Conservation (phyloP, 352 stramenopile species). For the Elongisporangium anandrum region DNA sequence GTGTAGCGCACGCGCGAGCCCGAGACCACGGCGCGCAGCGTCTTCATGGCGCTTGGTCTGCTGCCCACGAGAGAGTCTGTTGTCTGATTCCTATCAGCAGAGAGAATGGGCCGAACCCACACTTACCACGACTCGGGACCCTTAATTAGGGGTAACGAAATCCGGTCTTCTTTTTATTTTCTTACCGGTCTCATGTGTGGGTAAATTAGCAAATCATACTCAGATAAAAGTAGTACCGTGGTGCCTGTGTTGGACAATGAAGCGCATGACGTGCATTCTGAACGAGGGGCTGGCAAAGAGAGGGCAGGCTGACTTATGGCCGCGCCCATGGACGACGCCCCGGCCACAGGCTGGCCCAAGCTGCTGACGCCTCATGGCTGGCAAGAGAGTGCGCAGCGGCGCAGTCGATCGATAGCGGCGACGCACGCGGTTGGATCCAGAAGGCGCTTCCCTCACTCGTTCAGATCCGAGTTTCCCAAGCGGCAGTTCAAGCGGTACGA, state of each 20-base stretch:
- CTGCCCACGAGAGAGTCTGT: neutral
- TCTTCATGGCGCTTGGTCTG: conserved; percentile 45
- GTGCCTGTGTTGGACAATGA: neutral
- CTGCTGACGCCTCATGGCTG: neutral
- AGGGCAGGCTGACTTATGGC: neutral
- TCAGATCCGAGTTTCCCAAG: neutral
- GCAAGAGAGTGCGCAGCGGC: neutral
- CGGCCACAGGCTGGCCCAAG: neutral
- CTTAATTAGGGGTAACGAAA: neutral
- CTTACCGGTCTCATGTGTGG: neutral
- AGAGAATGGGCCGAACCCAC: neutral
- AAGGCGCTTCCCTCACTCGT: neutral
- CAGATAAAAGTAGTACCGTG: neutral
- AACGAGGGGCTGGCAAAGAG: neutral
- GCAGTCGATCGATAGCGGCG: neutral
- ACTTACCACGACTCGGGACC: neutral
- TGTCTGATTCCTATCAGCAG: neutral
- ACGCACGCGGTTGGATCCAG: neutral
- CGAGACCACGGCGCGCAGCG: conserved; percentile 67
- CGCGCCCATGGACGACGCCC: neutral
- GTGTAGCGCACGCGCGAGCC: conserved; percentile 81
- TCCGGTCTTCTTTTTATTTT: no score
- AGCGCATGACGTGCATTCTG: neutral
- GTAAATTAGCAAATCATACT: neutral
- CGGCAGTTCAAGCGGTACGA: conserved; percentile 16